phyloP scores from a whole-genome alignment of 2,329 filamentous ascomycete genomes.

The Metarhizium sp. region DNA sequence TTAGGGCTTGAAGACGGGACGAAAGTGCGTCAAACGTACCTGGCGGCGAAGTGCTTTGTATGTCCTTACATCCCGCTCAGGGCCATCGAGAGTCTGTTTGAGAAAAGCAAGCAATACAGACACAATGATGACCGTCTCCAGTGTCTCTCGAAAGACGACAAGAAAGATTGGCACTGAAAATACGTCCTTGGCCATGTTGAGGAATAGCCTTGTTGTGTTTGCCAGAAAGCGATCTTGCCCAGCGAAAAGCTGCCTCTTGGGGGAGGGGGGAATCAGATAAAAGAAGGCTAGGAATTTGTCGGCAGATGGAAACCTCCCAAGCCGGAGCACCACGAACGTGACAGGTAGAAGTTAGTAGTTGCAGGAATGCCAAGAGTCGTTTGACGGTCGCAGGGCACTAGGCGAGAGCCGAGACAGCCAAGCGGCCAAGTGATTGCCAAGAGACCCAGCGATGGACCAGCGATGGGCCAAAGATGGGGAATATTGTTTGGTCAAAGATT shows the following conservation, averaged over 20 bases:
- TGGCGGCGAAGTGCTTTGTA: slow-evolving; percentile 62
- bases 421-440: background rate
- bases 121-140: slow-evolving; percentile 78
- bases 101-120: slow-evolving; percentile 80
- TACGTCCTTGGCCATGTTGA: slow-evolving; percentile 53
- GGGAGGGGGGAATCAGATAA: background rate
- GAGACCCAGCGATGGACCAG: background rate
- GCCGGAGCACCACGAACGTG: background rate
- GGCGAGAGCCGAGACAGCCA: background rate
- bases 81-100: slow-evolving; percentile 65
- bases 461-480: background rate
- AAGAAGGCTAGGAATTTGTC: background rate
- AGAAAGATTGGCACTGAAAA: slow-evolving; percentile 81
- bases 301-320: background rate
- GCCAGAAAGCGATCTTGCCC: background rate
- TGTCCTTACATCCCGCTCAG: slow-evolving; percentile 47
- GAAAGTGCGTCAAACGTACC: slow-evolving; percentile 26
- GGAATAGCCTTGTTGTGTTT: background rate
- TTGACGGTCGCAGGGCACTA: background rate
- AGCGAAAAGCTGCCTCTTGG: background rate
- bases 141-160: slow-evolving; percentile 76
- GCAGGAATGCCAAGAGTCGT: background rate
- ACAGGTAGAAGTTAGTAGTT: background rate
- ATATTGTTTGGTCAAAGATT: background rate
- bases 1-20: slow-evolving; percentile 27